These are phyloP conservation scores for Mycena kentingensis DNA, from an alignment of 768 basidiomycete genomes.

Conservation along the genomic window DNA sequence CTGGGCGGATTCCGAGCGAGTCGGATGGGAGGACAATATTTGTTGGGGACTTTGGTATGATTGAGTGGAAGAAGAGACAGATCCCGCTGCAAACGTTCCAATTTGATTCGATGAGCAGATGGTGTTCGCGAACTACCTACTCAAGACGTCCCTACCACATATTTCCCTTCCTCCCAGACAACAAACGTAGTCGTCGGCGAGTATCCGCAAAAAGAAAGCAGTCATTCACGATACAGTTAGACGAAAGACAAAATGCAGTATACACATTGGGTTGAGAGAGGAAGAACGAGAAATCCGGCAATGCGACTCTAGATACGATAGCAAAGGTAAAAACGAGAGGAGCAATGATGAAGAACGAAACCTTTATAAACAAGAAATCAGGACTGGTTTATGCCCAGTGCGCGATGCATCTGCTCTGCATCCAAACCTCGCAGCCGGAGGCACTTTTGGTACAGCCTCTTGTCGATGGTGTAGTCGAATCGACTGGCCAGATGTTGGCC, in stretches of 20 bases:
- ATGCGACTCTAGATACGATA: conserved; percentile 24
- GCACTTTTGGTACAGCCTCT: conserved; percentile 76
- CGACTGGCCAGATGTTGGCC: conserved; percentile 82
- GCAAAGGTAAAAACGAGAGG: conserved; percentile 21
- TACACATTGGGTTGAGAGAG: not conserved
- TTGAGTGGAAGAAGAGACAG: too few species aligned
- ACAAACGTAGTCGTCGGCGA: too few species aligned
- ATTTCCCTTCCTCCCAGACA: too few species aligned
- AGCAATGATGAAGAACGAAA: conserved; percentile 21
- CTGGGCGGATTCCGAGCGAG: too few species aligned
- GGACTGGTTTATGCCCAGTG: conserved; percentile 30
- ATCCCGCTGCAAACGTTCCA: too few species aligned
- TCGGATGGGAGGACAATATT: too few species aligned
- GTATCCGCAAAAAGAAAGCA: too few species aligned
- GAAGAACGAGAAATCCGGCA: conserved; percentile 1
- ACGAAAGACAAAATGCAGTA: not conserved
- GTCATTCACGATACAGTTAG: too few species aligned
- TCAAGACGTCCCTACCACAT: too few species aligned
- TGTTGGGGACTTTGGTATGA: too few species aligned
- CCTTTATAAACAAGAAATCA: conserved; percentile 5
- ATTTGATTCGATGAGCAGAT: too few species aligned
- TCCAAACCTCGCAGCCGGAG: conserved; percentile 70
- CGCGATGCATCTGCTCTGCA: conserved; percentile 53
- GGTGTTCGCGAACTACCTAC: too few species aligned
- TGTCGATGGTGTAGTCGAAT: conserved; percentile 69